Conservation (phyloP, 1,284 basidiomycete genomes). For the Trichosporon inkin region DNA sequence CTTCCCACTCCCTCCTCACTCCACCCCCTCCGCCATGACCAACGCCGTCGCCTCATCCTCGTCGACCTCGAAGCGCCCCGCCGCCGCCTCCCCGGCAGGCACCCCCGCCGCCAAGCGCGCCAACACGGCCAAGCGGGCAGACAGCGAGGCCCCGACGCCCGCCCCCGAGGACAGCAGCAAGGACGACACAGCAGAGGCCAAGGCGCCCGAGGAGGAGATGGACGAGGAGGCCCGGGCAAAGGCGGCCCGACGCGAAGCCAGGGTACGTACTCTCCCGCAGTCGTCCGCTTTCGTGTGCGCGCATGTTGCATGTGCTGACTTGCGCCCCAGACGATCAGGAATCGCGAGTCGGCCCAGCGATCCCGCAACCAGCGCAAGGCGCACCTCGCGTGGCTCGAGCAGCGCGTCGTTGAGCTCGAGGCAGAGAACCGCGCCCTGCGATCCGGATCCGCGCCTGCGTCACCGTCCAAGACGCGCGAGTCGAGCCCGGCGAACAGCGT, state of each 20-base stretch:
- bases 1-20: neutral
- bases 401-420: slow-evolving; percentile 46
- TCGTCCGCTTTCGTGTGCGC: neutral
- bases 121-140: slow-evolving; percentile 3
- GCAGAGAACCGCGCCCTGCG: slow-evolving; percentile 41
- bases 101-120: slow-evolving; percentile 20
- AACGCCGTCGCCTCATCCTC: slow-evolving; percentile 13
- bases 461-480: slow-evolving; percentile 25
- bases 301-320: neutral
- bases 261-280: slow-evolving; percentile 29
- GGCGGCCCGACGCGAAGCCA: slow-evolving; percentile 39
- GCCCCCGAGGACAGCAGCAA: slow-evolving; percentile 22
- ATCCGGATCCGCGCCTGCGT: slow-evolving; percentile 17
- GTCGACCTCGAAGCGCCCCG: slow-evolving; percentile 21
- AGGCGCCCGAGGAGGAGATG: slow-evolving; percentile 18
- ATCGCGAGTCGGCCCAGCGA: slow-evolving; percentile 46
- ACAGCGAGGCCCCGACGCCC: neutral
- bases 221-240: slow-evolving; percentile 36
- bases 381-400: slow-evolving; percentile 46
- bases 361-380: slow-evolving; percentile 48
- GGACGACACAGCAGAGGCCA: slow-evolving; percentile 17
- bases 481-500: slow-evolving; percentile 37
- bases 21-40: neutral
- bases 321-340: slow-evolving; percentile 37
- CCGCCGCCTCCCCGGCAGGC: slow-evolving; percentile 12